Conservation (phyloP, 2,329 filamentous ascomycete genomes). For the Coniochaeta sp. region DNA sequence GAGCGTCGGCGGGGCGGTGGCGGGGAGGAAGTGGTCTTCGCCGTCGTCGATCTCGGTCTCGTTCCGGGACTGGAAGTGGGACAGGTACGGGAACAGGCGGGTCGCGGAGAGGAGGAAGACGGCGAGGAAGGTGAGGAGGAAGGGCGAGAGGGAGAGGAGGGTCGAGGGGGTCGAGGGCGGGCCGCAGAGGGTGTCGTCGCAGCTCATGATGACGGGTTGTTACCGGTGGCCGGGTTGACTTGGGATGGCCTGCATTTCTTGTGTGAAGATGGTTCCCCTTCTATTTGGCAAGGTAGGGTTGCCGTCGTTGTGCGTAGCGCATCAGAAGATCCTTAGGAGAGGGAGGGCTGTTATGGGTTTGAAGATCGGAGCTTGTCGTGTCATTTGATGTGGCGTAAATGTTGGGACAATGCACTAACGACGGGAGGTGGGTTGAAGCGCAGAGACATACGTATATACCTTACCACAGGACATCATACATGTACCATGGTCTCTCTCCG, state of each 20-base stretch:
- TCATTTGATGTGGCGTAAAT: background rate
- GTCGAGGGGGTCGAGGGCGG: slow-evolving; percentile 4
- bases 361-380: background rate
- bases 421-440: background rate
- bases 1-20: slow-evolving; percentile 52
- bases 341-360: background rate
- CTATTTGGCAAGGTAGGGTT: background rate
- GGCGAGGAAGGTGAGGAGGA: slow-evolving; percentile 60
- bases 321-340: background rate
- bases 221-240: background rate
- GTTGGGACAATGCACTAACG: background rate
- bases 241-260: background rate
- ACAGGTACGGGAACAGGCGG: slow-evolving; percentile 67
- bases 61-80: slow-evolving; percentile 19
- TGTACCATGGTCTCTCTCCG: too few relatives aligned
- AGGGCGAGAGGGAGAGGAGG: slow-evolving; percentile 55
- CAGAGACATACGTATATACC: too few relatives aligned
- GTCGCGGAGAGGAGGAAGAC: slow-evolving; percentile 56
- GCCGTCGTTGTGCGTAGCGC: background rate
- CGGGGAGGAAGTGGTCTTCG: slow-evolving; percentile 53
- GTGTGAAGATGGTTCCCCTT: background rate
- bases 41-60: slow-evolving; percentile 42
- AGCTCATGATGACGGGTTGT: slow-evolving; percentile 1
- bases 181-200: slow-evolving; percentile 6
- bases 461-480: too few relatives aligned